phyloP scores from a whole-genome alignment of 495 filamentous ascomycete genomes.

The Aspergillus bridgeri region DNA sequence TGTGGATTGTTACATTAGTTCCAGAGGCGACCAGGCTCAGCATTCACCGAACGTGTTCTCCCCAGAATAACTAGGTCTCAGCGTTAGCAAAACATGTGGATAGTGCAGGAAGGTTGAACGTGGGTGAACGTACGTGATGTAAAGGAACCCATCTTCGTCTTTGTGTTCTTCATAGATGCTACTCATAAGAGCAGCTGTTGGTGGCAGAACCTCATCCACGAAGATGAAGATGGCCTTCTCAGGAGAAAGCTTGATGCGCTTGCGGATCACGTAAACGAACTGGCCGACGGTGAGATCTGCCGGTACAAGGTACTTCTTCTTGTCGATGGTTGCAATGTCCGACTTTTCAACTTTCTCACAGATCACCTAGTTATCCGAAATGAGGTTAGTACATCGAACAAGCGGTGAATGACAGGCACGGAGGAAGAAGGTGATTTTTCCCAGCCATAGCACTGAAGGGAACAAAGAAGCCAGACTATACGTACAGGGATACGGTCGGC shows the following conservation, averaged over 20 bases:
- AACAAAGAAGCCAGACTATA: neutral
- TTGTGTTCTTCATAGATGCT: constrained; percentile 99
- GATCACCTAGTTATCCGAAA: constrained; percentile 66
- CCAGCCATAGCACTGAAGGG: neutral
- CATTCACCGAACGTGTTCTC: constrained; percentile 95
- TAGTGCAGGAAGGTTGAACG: neutral
- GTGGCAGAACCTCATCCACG: constrained; percentile 96
- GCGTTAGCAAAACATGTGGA: constrained; percentile 23
- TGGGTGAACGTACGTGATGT: constrained; percentile 49
- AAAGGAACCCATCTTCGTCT: constrained; percentile 57
- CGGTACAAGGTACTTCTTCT: constrained; percentile 99
- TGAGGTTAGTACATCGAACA: constrained; percentile 25
- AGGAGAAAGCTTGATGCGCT: constrained; percentile 98
- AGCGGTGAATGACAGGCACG: constrained; percentile 33
- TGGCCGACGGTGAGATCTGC: constrained; percentile 98
- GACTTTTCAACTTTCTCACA: constrained; percentile 99
- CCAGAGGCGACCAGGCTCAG: constrained; percentile 23
- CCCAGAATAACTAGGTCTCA: constrained; percentile 79
- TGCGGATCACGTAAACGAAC: constrained; percentile 99
- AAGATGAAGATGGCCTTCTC: constrained; percentile 99
- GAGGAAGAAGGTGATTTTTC: neutral
- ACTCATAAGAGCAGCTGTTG: constrained; percentile 97
- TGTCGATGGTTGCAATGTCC: constrained; percentile 99
- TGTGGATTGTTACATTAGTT: constrained; percentile 14
- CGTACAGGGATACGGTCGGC: constrained; percentile 93